These are phyloP conservation scores for Schizonepeta tenuifolia DNA, from an alignment of 257 asterid genomes.

Conservation along the genomic window DNA sequence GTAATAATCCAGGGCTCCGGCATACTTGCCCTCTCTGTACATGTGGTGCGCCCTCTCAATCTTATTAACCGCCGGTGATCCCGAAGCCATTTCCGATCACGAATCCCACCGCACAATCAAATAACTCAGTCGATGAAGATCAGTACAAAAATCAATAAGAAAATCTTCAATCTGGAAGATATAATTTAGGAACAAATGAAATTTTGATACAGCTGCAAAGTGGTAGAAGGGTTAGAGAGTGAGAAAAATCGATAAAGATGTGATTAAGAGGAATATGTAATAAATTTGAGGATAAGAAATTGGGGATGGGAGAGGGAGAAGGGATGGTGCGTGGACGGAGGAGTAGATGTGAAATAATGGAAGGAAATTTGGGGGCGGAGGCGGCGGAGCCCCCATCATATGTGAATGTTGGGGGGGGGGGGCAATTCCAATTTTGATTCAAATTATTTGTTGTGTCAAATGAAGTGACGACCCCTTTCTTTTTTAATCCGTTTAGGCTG, in stretches of 20 bases:
- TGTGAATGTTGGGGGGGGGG: not conserved
- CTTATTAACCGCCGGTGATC: conserved; percentile 58
- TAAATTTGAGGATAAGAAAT: conserved; percentile 14
- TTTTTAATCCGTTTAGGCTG: too few species aligned
- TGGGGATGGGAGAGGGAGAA: conserved; percentile 1
- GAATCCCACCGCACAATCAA: conserved; percentile 15
- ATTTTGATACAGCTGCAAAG: not conserved
- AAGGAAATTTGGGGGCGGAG: conserved; percentile 26
- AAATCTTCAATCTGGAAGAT: conserved; percentile 3
- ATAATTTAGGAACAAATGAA: not conserved
- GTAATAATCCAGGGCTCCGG: conserved; percentile 76
- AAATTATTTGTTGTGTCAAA: not conserved
- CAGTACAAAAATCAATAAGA: not conserved
- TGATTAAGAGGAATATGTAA: not conserved
- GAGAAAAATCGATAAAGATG: not conserved
- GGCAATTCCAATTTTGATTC: conserved; percentile 1
- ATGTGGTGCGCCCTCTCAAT: conserved; percentile 92
- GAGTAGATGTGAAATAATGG: conserved; percentile 11
- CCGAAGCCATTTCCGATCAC: conserved; percentile 63
- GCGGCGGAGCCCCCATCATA: not conserved
- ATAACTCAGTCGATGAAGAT: conserved; percentile 16
- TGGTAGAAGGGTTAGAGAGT: not conserved
- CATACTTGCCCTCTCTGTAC: conserved; percentile 87
- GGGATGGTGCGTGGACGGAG: conserved; percentile 9
- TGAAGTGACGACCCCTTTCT: too few species aligned